Percentiles rank a stretch among this genome's conserved stretches.
Conservation (phyloP, 352 stramenopile species). For the Globisporangium recalcitrans region DNA sequence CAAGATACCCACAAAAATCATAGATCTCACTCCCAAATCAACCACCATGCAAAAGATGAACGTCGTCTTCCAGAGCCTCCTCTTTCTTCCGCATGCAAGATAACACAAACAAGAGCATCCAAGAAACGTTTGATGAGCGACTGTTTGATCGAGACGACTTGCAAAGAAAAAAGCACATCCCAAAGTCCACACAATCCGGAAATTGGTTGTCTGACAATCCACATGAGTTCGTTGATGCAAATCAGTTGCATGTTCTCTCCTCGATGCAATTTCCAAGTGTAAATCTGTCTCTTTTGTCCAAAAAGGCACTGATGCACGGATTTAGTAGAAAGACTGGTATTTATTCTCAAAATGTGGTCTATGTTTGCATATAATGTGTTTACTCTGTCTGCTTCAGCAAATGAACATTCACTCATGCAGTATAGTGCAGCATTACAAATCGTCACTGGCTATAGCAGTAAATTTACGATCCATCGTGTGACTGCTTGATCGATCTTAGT, state of each 20-base stretch:
- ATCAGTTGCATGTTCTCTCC: neutral
- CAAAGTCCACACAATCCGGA: neutral
- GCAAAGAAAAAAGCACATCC: no score
- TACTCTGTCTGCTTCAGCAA: neutral
- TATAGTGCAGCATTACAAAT: no score
- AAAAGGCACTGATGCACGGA: neutral
- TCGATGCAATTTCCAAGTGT: neutral
- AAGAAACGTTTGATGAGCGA: neutral
- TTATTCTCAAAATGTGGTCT: neutral
- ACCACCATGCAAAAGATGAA: neutral
- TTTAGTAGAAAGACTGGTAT: neutral
- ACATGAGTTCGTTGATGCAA: neutral
- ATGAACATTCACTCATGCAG: neutral
- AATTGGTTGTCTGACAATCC: neutral
- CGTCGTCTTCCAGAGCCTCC: neutral
- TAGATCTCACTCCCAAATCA: neutral
- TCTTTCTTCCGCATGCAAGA: neutral
- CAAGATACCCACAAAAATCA: neutral
- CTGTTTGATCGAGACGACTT: no score
- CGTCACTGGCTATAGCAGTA: neutral
- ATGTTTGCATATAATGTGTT: neutral
- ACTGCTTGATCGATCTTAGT: conserved; percentile 3
- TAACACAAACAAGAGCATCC: neutral
- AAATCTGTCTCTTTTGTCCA: neutral
- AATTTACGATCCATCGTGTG: neutral